phyloP scores from a whole-genome alignment of 441 rosid species.

The Mallotus repandus region DNA sequence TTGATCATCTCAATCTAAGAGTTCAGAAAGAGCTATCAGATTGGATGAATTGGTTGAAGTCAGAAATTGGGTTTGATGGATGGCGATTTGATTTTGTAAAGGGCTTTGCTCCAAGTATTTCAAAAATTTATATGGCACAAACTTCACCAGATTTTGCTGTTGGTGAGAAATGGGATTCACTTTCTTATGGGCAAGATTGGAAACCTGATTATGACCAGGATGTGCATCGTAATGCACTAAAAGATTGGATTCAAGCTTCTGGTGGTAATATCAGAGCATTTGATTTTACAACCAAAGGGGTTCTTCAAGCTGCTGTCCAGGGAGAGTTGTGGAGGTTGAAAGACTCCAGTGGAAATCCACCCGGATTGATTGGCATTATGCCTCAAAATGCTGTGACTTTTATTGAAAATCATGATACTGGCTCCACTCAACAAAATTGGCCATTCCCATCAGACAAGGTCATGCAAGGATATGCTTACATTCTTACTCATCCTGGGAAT shows the following conservation, averaged over 20 bases:
- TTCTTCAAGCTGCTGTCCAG: slow-evolving; percentile 67
- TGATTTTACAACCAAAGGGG: slow-evolving; percentile 82
- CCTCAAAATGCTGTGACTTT: slow-evolving; percentile 80
- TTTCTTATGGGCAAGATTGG: slow-evolving; percentile 48
- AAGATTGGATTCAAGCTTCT: slow-evolving; percentile 58
- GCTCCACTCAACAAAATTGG: slow-evolving; percentile 60
- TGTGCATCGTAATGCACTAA: slow-evolving; percentile 48
- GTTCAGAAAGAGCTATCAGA: slow-evolving; percentile 68
- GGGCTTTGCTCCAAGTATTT: slow-evolving; percentile 61
- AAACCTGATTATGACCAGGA: slow-evolving; percentile 51
- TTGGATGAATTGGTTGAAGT: slow-evolving; percentile 89
- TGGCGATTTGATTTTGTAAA: slow-evolving; percentile 75
- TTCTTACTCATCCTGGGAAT: slow-evolving; percentile 86
- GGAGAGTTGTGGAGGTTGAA: slow-evolving; percentile 76
- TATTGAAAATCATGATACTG: slow-evolving; percentile 83
- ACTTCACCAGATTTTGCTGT: slow-evolving; percentile 71
- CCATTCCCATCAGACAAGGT: slow-evolving; percentile 83
- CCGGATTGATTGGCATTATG: slow-evolving; percentile 69
- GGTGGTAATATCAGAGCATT: slow-evolving; percentile 61
- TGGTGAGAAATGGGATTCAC: slow-evolving; percentile 72
- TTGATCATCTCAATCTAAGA: slow-evolving; percentile 68
- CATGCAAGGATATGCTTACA: slow-evolving; percentile 86
- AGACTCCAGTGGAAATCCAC: slow-evolving; percentile 65
- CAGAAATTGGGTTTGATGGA: slow-evolving; percentile 68
- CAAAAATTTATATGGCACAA: slow-evolving; percentile 46